Conservation (phyloP, 371 early-diverging fungal genomes). For the Blakeslea trispora region DNA sequence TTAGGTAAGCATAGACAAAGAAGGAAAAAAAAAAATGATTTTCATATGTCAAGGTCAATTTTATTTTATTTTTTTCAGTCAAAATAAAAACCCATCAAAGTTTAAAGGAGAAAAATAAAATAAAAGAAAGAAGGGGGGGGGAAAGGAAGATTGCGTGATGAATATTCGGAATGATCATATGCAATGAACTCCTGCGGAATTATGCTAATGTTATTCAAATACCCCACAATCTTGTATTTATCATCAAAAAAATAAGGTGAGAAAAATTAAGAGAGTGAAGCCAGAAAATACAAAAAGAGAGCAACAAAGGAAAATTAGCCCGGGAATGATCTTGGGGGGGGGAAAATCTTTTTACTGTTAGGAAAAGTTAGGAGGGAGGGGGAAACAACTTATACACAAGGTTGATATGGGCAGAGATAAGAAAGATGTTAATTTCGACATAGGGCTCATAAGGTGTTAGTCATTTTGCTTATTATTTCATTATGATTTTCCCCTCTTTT, state of each 20-base stretch:
- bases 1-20: constrained; percentile 10
- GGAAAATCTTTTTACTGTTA: background rate
- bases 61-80: no score
- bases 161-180: constrained; percentile 31
- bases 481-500: no score
- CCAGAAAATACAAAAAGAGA: no score
- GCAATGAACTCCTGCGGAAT: constrained; percentile 8
- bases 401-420: constrained; percentile 20
- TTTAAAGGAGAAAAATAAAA: background rate
- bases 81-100: background rate
- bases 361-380: constrained; percentile 3
- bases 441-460: no score
- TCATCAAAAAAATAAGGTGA: no score
- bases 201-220: no score
- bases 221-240: constrained; percentile 14
- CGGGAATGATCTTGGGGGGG: constrained; percentile 1
- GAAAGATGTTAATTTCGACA: background rate
- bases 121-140: background rate
- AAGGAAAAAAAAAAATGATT: no score
- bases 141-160: constrained; percentile 22
- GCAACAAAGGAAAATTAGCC: background rate
- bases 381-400: no score
- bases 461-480: background rate
- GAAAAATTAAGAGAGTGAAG: no score
- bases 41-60: constrained; percentile 5